Evolutionary conservation across 768 basidiomycete genomes (phyloP), one percentile per base, ranked within the genome.

Genomic region (Agrocybe chaxingu): DNA sequence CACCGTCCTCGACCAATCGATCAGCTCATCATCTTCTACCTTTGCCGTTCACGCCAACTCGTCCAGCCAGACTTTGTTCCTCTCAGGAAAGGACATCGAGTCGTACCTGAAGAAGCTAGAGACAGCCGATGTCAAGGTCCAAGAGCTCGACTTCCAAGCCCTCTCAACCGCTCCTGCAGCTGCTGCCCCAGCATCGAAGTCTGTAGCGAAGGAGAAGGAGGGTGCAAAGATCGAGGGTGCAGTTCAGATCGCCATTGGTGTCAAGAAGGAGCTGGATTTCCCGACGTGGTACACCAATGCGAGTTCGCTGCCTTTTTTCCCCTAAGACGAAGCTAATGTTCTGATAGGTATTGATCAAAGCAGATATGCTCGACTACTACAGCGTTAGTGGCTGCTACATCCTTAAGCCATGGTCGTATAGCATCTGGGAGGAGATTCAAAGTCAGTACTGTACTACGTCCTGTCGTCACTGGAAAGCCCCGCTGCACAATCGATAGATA

Each of bases 361-460:
- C 94, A 4, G 95, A 99, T 57, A 99, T 99, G 97, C 70, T 99
- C 47, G 97, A 99, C 62, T 99, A 98, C 71, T 98, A 99, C 75
- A 95, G 84, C 68, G 93, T 99, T 66, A 94, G 92, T 54, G 97
- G 97, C 11, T 99, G 97, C 65, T 99, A 99, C 71, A 97, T 98
- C 67, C 85, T 99, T 51, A 93, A 91, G 65, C 97, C 97, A 1
- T 95, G 93, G 92, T 95, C 93, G 1, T 98, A 90, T 70, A 85
- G 85, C 57, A 93, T 99, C 62, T 98, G 97, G 97, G 93, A 98
- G 66, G 79, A 80, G 52, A 98, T 99, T 52, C 94, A 97, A 73
- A 78, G 92, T 92, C 57, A 16, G 79, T 65, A 2, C 2, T 36
- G 12, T 7, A 16, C 13, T 13, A 7, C 18, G 16, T 44, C 12